These are phyloP conservation scores for Plasmodium reichenowi DNA, from an alignment of 169 alveolate species.

Conservation along the genomic window DNA sequence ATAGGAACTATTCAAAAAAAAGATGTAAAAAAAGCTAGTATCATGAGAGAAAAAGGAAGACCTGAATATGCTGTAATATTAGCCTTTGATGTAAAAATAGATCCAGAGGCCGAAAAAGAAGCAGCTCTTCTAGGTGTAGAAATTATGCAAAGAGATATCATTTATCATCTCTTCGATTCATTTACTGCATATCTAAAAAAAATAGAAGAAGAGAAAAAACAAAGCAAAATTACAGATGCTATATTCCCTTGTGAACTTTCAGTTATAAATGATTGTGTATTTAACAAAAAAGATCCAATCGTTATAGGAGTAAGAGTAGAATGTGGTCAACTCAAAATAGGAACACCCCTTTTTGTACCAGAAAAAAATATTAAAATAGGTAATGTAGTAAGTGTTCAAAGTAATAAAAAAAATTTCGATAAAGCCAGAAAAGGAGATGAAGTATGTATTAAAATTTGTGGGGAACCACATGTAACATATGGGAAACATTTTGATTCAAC, in stretches of 20 bases:
- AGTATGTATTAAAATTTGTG: slow-evolving; percentile 90
- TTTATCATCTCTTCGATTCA: slow-evolving; percentile 98
- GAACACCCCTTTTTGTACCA: slow-evolving; percentile 95
- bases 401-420: slow-evolving; percentile 93
- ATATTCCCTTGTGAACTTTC: slow-evolving; percentile 97
- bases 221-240: slow-evolving; percentile 85
- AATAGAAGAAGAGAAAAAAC: slow-evolving; percentile 89
- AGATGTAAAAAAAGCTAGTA: slow-evolving; percentile 97
- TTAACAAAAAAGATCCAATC: slow-evolving; percentile 97
- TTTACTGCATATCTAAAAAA: slow-evolving; percentile 95
- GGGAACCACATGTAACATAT: slow-evolving; percentile 92
- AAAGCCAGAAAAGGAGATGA: slow-evolving; percentile 94
- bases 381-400: slow-evolving; percentile 95
- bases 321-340: slow-evolving; percentile 94
- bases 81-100: slow-evolving; percentile 98
- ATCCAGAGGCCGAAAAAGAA: slow-evolving; percentile 97
- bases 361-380: slow-evolving; percentile 95
- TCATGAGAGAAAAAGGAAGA: slow-evolving; percentile 93
- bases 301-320: slow-evolving; percentile 96
- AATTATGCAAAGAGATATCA: slow-evolving; percentile 98
- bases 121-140: slow-evolving; percentile 97
- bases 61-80: slow-evolving; percentile 97
- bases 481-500: slow-evolving; percentile 97
- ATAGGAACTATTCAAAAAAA: slow-evolving; percentile 99
- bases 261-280: slow-evolving; percentile 94